Percentiles rank a stretch among this genome's conserved stretches.
Evolutionary conservation across 202 grass and related monocot genomes (phyloP).

Genomic region (Panicum virgatum): DNA sequence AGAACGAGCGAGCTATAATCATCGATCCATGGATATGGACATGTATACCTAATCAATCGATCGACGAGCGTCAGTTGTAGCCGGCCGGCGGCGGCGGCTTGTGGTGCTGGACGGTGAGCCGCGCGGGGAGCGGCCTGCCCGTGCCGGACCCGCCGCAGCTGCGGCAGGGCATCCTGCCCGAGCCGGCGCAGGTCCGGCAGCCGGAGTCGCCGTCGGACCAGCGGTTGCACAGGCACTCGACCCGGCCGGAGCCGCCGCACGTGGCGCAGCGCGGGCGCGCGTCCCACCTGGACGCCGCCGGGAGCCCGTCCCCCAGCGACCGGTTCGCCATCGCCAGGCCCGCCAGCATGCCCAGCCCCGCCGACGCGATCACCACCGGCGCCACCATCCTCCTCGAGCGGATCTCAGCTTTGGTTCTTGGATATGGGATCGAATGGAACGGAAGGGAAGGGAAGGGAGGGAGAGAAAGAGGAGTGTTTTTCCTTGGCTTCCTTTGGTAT

Average conservation of each 20-base stretch:
- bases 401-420: not conserved
- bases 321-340: slow-evolving; percentile 71
- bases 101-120: slow-evolving; percentile 48
- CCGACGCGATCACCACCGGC: slow-evolving; percentile 64
- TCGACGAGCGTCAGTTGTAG: slow-evolving; percentile 23
- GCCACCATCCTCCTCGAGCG: slow-evolving; percentile 47
- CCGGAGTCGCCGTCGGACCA: slow-evolving; percentile 90
- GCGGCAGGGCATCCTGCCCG: slow-evolving; percentile 64
- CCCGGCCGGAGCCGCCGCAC: slow-evolving; percentile 76
- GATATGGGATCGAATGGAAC: no score
- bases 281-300: slow-evolving; percentile 45
- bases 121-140: slow-evolving; percentile 53
- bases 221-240: slow-evolving; percentile 72
- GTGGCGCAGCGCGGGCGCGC: slow-evolving; percentile 68
- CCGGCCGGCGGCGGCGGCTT: slow-evolving; percentile 26
- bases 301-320: slow-evolving; percentile 44
- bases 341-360: slow-evolving; percentile 87
- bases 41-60: not conserved
- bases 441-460: no score
- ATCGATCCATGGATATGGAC: not conserved
- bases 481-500: slow-evolving; percentile 19
- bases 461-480: not conserved
- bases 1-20: not conserved
- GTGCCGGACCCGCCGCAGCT: slow-evolving; percentile 85
- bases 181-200: slow-evolving; percentile 72